Base-by-base conservation (phyloP, 139 green algal genomes). In the Coelastrella sp. region DNA sequence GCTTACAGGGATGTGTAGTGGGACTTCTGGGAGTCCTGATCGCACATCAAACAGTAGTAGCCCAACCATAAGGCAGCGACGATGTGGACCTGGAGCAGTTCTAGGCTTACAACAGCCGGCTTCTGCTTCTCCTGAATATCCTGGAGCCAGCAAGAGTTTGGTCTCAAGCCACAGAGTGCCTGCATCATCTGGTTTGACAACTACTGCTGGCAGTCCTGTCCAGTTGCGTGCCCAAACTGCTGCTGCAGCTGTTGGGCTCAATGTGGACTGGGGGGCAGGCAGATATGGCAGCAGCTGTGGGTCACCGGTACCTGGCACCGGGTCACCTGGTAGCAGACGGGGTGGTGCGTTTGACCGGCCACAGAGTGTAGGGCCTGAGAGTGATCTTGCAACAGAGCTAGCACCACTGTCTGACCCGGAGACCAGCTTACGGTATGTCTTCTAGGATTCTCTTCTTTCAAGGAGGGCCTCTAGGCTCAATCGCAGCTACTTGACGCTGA, bases 391-490 rank as follows among this genome's bases (percentile, higher is more conserved):
- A 15, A 37, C 51, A 30, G 66, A 74, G 11, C 35, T 74, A 13
- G 66, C 66, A 50, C 91, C 91, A 0, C 34, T 92, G 40, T 40
- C 69, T 0, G 85, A 90, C 51, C 88, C 91, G 25, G 90, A 91
- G 37, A 64, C 45, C 41, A 62, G 64, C 37, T 40, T 92, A 13
- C 82, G 37, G 80, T 93, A 35, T 35, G 85, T 41, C 21, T 1
- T n/a, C n/a, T n/a, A n/a, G n/a, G n/a, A n/a, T n/a, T n/a, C n/a
- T n/a, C n/a, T n/a, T n/a, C n/a, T n/a, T n/a, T n/a, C n/a, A n/a
- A n/a, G n/a, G n/a, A n/a, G n/a, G n/a, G n/a, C n/a, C n/a, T n/a
- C n/a, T n/a, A n/a, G n/a, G n/a, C n/a, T n/a, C n/a, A n/a, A n/a
- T n/a, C n/a, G n/a, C n/a, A n/a, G n/a, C n/a, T n/a, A n/a, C n/a